A percentile compares a stretch with the other conserved stretches of the same genome.
Evolutionary conservation across 352 stramenopile species (phyloP).

Genomic region (Blastocystis sp.): DNA sequence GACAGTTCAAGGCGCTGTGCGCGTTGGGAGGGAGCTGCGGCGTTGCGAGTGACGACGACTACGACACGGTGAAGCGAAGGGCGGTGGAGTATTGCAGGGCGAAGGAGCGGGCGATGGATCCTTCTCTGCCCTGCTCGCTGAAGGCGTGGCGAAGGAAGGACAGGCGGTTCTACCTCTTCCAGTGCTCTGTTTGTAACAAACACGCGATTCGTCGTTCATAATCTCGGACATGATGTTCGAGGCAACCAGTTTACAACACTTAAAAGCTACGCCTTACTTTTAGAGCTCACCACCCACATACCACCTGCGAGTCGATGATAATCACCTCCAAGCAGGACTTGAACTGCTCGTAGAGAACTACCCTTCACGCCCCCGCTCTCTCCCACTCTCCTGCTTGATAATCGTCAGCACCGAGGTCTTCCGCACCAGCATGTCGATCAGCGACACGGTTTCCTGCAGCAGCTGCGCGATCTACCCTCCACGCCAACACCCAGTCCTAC

Average conservation of each 20-base stretch:
- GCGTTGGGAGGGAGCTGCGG: neutral
- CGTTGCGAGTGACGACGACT: neutral
- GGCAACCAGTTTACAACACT: conserved; percentile 30
- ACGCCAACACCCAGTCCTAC: neutral
- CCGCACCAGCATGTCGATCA: conserved; percentile 45
- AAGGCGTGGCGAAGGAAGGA: neutral
- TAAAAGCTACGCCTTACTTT: conserved; percentile 5
- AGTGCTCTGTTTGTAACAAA: conserved; percentile 9
- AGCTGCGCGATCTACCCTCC: neutral
- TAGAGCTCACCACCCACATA: neutral
- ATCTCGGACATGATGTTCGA: conserved; percentile 45
- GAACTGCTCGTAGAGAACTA: conserved; percentile 49
- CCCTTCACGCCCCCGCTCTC: neutral
- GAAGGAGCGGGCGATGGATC: conserved; percentile 1
- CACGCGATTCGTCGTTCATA: conserved; percentile 50
- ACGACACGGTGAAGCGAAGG: neutral
- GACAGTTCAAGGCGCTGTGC: conserved; percentile 1
- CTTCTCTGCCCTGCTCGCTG: neutral
- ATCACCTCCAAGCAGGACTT: conserved; percentile 54
- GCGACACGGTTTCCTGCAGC: conserved; percentile 7
- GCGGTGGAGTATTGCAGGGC: neutral
- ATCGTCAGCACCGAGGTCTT: conserved; percentile 53
- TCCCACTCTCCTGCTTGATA: conserved; percentile 32
- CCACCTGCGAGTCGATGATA: conserved; percentile 37
- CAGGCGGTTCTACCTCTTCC: neutral